A percentile compares a stretch with the other conserved stretches of the same genome.
Evolutionary conservation across 352 stramenopile species (phyloP).

Genomic region (Globisporangium spiculum): DNA sequence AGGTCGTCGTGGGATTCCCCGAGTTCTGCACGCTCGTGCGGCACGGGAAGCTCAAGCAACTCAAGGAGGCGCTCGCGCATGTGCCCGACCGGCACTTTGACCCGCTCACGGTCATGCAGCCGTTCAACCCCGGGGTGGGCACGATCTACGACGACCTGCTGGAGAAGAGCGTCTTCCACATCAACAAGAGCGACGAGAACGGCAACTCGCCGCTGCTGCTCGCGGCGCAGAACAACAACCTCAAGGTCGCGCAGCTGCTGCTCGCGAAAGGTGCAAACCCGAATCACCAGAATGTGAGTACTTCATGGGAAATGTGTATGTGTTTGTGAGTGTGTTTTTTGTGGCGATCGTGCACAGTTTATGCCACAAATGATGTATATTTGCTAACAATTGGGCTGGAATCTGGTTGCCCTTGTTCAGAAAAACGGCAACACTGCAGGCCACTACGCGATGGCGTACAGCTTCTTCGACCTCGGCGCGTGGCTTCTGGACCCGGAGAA

Average conservation of each 20-base stretch:
- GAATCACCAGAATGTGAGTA: constrained; percentile 87
- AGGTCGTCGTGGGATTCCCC: constrained; percentile 58
- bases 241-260: constrained; percentile 89
- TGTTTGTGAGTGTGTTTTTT: constrained; percentile 3
- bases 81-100: constrained; percentile 89
- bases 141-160: constrained; percentile 91
- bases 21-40: constrained; percentile 84
- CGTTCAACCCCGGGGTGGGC: constrained; percentile 79
- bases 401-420: constrained; percentile 18
- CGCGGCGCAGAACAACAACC: constrained; percentile 86
- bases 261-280: constrained; percentile 87
- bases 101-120: constrained; percentile 50
- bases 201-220: constrained; percentile 89
- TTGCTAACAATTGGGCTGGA: background rate
- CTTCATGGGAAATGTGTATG: background rate
- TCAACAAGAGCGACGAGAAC: constrained; percentile 89
- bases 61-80: constrained; percentile 86
- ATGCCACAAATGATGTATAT: background rate
- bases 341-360: background rate
- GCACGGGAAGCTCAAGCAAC: constrained; percentile 85
- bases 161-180: constrained; percentile 87
- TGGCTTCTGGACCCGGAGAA: constrained; percentile 88
- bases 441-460: constrained; percentile 93
- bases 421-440: constrained; percentile 89
- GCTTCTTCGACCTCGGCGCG: constrained; percentile 89